These are phyloP conservation scores for Mitragyna speciosa DNA, from an alignment of 257 asterid species.

Conservation along the genomic window DNA sequence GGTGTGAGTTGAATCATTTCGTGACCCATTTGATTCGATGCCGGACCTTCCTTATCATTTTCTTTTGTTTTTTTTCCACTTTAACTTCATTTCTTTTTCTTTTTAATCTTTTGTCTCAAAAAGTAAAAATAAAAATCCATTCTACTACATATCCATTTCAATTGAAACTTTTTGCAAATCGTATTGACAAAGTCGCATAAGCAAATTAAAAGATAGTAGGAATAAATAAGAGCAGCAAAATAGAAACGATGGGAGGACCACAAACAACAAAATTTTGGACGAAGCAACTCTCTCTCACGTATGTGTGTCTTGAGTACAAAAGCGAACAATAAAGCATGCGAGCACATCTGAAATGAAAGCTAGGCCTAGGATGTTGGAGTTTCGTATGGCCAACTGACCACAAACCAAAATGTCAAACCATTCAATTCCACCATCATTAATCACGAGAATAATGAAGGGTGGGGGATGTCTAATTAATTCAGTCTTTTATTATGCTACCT, in stretches of 20 bases:
- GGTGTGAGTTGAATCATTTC: slow-evolving; percentile 5
- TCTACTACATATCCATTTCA: no score
- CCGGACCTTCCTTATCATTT: background rate
- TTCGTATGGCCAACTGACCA: background rate
- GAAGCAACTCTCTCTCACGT: background rate
- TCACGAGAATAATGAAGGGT: background rate
- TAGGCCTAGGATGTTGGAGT: slow-evolving; percentile 10
- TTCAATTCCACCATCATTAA: slow-evolving; percentile 15
- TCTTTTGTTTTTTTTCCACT: background rate
- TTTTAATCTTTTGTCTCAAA: no score
- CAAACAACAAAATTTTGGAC: background rate
- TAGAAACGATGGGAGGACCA: background rate
- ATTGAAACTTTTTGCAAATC: no score
- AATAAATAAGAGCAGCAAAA: background rate
- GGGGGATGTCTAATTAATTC: background rate
- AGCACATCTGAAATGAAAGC: background rate
- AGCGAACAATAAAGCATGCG: background rate
- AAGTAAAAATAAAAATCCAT: no score
- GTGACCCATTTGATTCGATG: background rate
- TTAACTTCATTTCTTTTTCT: background rate
- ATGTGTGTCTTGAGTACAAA: background rate
- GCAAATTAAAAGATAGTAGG: background rate
- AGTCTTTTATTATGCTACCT: background rate
- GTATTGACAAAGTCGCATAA: background rate
- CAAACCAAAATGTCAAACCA: slow-evolving; percentile 5